Evolutionary conservation across 495 filamentous ascomycete species (phyloP), one percentile per base, ranked within the genome.

Genomic region (Parathielavia appendiculata): DNA sequence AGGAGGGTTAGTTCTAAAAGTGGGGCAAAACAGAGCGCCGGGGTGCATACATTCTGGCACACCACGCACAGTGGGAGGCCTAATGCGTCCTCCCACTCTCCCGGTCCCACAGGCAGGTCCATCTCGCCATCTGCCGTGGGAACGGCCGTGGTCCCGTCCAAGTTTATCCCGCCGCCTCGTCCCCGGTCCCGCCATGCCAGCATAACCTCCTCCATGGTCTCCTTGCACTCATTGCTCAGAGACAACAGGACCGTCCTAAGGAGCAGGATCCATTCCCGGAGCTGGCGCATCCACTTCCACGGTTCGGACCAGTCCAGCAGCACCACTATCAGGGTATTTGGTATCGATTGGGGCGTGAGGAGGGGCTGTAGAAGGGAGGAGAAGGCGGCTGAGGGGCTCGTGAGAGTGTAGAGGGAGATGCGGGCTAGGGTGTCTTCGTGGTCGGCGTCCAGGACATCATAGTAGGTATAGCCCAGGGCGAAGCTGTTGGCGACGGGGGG

Each of bases 361-460:
- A 96, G 86, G 11, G 91, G 90, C 68, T 85, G 83, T 39, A 97
- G 78, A 50, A 97, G 85, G 19, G 87, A 87, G 43, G 88, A 84
- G 68, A 96, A 97, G 19, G 89, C 82, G 36, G 85, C 83, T 34
- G 87, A 88, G 11, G 91, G 90, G 67, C 86, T 87, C 40, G 87
- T 85, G 51, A 97, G 86, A 39, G 95, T 85, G 75, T 95, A 93
- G 38, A 95, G 79, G 17, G 91, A 95, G 58, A 97, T 85, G 57
- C 92, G 89, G 47, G 92, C 92, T 67, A 97, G 80, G 26, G 86
- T 91, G 77, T 97, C 92, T 82, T 97, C 92, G 65, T 95, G 90
- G 68, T 97, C 92, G 54, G 91, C 87, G 75, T 97, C 92, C 34
- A 96, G 76, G 41, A 97, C 90, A 75, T 97, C 91, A 67, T 90